Conservation (phyloP, 805 yeast genomes). For the Wickerhamomyces kurtzmanii region DNA sequence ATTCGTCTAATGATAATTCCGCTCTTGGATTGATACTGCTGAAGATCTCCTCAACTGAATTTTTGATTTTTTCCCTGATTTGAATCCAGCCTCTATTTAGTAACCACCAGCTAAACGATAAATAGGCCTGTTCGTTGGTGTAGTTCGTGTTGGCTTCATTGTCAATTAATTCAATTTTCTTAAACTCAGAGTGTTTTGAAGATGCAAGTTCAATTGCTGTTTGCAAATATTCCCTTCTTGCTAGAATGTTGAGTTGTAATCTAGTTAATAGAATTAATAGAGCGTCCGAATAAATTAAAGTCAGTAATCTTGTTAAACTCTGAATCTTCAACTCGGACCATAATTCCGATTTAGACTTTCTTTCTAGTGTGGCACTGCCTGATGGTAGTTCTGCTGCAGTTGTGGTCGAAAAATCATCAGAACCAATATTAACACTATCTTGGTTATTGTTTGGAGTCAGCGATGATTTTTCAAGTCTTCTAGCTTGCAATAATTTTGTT, state of each 20-base stretch:
- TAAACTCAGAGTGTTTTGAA: conserved; percentile 20
- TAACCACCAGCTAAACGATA: conserved; percentile 91
- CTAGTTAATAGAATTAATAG: conserved; percentile 71
- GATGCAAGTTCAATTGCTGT: conserved; percentile 68
- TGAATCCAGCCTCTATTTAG: conserved; percentile 76
- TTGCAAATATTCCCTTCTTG: conserved; percentile 77
- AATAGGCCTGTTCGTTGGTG: conserved; percentile 67
- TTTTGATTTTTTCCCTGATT: conserved; percentile 42
- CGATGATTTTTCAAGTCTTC: conserved; percentile 29
- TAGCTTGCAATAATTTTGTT: conserved; percentile 57
- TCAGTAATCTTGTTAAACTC: conserved; percentile 63
- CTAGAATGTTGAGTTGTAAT: conserved; percentile 79
- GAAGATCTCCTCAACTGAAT: conserved; percentile 51
- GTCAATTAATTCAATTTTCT: conserved; percentile 10
- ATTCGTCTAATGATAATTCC: conserved; percentile 54
- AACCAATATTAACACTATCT: conserved; percentile 3
- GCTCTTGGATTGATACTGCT: conserved; percentile 60
- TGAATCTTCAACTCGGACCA: conserved; percentile 79
- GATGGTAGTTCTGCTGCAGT: conserved; percentile 24
- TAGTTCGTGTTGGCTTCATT: conserved; percentile 28
- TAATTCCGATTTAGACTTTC: conserved; percentile 50
- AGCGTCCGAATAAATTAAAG: conserved; percentile 59
- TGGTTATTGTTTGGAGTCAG: conserved; percentile 6
- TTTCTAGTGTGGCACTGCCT: conserved; percentile 1
- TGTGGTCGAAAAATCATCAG: conserved; percentile 33